A percentile compares a stretch with the other conserved stretches of the same genome.
These are phyloP conservation scores for Fusarium torreyae DNA, from an alignment of 2,329 filamentous ascomycete species.

Conservation along the genomic window DNA sequence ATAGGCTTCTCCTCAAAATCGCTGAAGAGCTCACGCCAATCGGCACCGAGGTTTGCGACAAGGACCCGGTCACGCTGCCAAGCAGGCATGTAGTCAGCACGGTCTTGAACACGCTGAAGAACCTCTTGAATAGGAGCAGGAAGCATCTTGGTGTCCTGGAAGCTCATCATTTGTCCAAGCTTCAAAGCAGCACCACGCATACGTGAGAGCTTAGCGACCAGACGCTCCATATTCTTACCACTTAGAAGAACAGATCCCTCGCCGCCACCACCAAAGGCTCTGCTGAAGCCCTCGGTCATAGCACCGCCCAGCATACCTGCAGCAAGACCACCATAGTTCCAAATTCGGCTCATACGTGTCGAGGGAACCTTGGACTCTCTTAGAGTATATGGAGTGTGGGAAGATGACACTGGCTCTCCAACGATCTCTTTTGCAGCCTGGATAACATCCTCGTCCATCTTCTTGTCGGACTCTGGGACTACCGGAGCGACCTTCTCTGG, in stretches of 20 bases:
- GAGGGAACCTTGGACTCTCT: slow-evolving; percentile 92
- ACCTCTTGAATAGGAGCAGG: slow-evolving; percentile 90
- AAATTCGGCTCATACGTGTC: slow-evolving; percentile 86
- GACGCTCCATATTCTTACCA: slow-evolving; percentile 89
- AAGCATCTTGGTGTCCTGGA: slow-evolving; percentile 97
- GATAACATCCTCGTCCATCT: slow-evolving; percentile 35
- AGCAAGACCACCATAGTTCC: slow-evolving; percentile 94
- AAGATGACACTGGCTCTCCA: slow-evolving; percentile 25
- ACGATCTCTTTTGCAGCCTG: slow-evolving; percentile 50
- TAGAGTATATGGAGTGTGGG: slow-evolving; percentile 72
- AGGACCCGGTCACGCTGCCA: slow-evolving; percentile 93
- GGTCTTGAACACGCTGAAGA: slow-evolving; percentile 93
- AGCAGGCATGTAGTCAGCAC: slow-evolving; percentile 97
- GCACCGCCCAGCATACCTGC: slow-evolving; percentile 97
- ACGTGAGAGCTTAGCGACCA: slow-evolving; percentile 91
- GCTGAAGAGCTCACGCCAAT: slow-evolving; percentile 88
- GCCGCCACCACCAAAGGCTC: slow-evolving; percentile 78
- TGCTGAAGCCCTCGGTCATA: slow-evolving; percentile 85
- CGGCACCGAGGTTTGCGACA: slow-evolving; percentile 79
- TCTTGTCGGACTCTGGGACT: slow-evolving; percentile 14
- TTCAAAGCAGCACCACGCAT: slow-evolving; percentile 99
- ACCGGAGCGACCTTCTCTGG: slow-evolving; percentile 9
- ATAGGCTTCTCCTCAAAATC: slow-evolving; percentile 93
- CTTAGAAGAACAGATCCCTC: slow-evolving; percentile 89
- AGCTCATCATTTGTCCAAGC: slow-evolving; percentile 97